phyloP scores from a whole-genome alignment of 176 grass and related monocot species.

The Olyra latifolia region DNA sequence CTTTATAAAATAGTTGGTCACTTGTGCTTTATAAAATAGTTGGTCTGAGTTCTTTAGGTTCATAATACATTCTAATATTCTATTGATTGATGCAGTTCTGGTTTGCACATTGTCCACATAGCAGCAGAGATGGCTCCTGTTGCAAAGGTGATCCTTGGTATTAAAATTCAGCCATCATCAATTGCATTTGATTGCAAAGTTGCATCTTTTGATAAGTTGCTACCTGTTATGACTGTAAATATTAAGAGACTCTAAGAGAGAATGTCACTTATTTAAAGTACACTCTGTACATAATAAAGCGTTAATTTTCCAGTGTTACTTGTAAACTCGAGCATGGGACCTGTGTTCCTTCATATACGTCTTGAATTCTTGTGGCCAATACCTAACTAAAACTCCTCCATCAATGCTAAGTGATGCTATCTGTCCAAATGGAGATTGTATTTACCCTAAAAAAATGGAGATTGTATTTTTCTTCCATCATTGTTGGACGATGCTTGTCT shows the following conservation, averaged over 20 bases:
- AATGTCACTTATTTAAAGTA: background rate
- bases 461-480: background rate
- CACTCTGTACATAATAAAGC: background rate
- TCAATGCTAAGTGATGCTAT: background rate
- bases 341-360: background rate
- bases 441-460: background rate
- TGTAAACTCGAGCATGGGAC: constrained; percentile 6
- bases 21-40: background rate
- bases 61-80: background rate
- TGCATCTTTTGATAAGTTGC: constrained; percentile 5
- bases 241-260: background rate
- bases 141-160: constrained; percentile 68
- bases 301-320: background rate
- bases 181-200: constrained; percentile 26
- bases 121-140: constrained; percentile 99
- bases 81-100: constrained; percentile 62
- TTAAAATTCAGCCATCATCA: constrained; percentile 24
- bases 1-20: background rate
- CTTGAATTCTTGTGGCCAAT: background rate
- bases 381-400: background rate
- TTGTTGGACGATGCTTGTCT: too few species aligned
- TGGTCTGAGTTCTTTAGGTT: constrained; percentile 7
- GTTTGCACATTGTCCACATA: constrained; percentile 88
- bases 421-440: background rate
- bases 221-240: constrained; percentile 12